Base-by-base conservation (phyloP, 352 stramenopile genomes). In the Pythium sp. region DNA sequence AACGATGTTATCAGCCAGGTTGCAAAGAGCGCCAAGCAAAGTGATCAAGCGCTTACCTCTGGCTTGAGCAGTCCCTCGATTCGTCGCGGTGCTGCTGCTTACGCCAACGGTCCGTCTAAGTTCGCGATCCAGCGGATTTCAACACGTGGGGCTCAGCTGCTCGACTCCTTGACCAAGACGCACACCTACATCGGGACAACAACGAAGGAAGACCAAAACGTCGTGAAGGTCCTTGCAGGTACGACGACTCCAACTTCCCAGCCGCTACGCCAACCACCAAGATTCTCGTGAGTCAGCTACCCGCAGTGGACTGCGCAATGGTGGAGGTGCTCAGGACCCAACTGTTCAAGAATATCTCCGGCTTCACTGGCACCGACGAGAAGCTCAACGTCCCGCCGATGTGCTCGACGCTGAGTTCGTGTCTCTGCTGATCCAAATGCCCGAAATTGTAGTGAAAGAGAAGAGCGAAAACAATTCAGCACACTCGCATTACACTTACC, bases 101-200 rank as follows among this genome's bases (percentile, higher is more conserved):
- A 70, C 47, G 65, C 65, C 0, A 74, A 70, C 18, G 60, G 60
- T 2, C 72, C 65, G 0, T 60, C 68, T 1, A 74, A 72, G 20
- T 60, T 74, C 14, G 55, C 64, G 0, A 68, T 76, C 12, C 64
- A 76, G 54, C 71, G 64, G 60, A 70, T 74, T 0, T 75, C 68
- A 1, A 78, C 60, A 8, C 28, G 65, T 0, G 66, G 68, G 0
- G 46, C 69, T 18, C 72, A 58, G 58, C 22, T 75, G 7, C 46
- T 72, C 2, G 69, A 69, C 4, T 75, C 62, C 0, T 60, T 69
- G 3, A 70, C 62, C 2, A 73, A 78, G 22, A 55, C 62, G 0
- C 73, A n/a, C n/a, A n/a, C 62, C 15, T 73, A 75, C 59, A 80
- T 77, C 56, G 69, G 66, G 32, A 69, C 36, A 3, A 73, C 59